Evolutionary conservation across 75 land plant genomes (phyloP), one percentile per base, ranked within the genome.

Genomic region (Selaginella tamariscina): DNA sequence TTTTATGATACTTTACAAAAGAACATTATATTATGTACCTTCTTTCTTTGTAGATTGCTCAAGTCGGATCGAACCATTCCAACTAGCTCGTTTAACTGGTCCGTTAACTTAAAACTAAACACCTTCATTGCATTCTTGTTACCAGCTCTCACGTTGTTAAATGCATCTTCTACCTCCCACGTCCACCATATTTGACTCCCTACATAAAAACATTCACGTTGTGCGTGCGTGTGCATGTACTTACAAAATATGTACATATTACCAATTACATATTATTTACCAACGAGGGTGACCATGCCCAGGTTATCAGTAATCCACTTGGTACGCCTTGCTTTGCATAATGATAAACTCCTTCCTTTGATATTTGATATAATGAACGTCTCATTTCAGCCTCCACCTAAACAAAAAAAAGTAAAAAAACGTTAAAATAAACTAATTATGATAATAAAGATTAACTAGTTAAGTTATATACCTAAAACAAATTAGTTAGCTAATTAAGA

Each of bases 161-260:
- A 75, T 13, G 73, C 78, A 71, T 75, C 78, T 28, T 75, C 78
- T 13, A 75, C 78, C 54, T 75, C 78, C 78, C 78, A 75, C 56
- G 78, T 75, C 78, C 78, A 75, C 78, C 78, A 75, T 23, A 75
- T 75, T 65, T 72, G 73, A 32, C 78, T 75, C 56, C 78, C 78
- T 64, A 67, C 77, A 67, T 8, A 33, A 2, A 67, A 21, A n/a
- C n/a, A n/a, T n/a, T n/a, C n/a, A n/a, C n/a, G n/a, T n/a, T n/a
- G n/a, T n/a, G n/a, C n/a, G n/a, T n/a, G n/a, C n/a, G n/a, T n/a
- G n/a, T n/a, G n/a, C n/a, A n/a, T n/a, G n/a, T n/a, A n/a, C n/a
- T n/a, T n/a, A n/a, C n/a, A n/a, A n/a, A n/a, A n/a, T n/a, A n/a
- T n/a, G n/a, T n/a, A n/a, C n/a, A n/a, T n/a, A n/a, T n/a, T n/a